Evolutionary conservation across 306 rosid species (phyloP).

Genomic region (Quillaja saponaria): DNA sequence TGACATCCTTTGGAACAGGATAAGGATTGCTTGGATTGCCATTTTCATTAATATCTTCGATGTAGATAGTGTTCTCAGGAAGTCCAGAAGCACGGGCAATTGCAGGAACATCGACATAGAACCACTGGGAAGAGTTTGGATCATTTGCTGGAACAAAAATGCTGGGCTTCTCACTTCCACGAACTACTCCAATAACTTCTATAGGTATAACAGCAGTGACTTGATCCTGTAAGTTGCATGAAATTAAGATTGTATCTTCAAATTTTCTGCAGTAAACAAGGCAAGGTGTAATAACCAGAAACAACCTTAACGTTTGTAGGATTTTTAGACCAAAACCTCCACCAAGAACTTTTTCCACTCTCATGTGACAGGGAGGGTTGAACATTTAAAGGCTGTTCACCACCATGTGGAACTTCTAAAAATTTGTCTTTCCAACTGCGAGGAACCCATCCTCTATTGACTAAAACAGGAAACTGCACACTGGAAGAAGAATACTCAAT

Average conservation of each 20-base stretch:
- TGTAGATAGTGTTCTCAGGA: slow-evolving; percentile 63
- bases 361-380: slow-evolving; percentile 40
- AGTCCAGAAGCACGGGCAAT: slow-evolving; percentile 68
- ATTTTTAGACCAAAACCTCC: slow-evolving; percentile 76
- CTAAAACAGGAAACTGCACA: slow-evolving; percentile 62
- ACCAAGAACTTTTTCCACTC: slow-evolving; percentile 65
- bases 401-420: slow-evolving; percentile 41
- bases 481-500: slow-evolving; percentile 46
- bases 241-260: slow-evolving; percentile 23
- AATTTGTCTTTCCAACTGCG: slow-evolving; percentile 80
- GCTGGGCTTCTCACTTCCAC: slow-evolving; percentile 93
- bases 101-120: slow-evolving; percentile 88
- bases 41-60: slow-evolving; percentile 73
- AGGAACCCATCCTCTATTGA: slow-evolving; percentile 98
- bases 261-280: slow-evolving; percentile 21
- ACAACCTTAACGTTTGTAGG: slow-evolving; percentile 54
- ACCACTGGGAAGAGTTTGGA: slow-evolving; percentile 79
- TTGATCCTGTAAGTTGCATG: slow-evolving; percentile 52
- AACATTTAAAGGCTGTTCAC: slow-evolving; percentile 35
- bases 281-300: slow-evolving; percentile 15
- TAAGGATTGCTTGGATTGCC: slow-evolving; percentile 82
- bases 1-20: slow-evolving; percentile 83
- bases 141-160: slow-evolving; percentile 95
- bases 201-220: slow-evolving; percentile 42
- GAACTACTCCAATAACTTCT: slow-evolving; percentile 77